Base-by-base conservation (phyloP, 495 filamentous ascomycete species). In the Hypoxylon intermedium region DNA sequence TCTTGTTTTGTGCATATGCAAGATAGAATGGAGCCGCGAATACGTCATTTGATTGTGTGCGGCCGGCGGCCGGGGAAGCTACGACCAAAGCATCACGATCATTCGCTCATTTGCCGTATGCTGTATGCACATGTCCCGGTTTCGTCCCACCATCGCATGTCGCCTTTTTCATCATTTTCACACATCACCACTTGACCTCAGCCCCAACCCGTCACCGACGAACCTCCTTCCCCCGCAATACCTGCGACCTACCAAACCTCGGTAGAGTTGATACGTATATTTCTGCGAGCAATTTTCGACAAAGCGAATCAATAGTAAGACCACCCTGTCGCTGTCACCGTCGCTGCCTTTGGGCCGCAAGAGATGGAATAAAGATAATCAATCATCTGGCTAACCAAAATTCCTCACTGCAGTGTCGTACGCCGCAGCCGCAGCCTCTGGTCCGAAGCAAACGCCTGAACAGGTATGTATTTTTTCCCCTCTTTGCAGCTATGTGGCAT, bases 341-440 rank as follows among this genome's bases (percentile, higher is more conserved):
- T 24, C 36, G 15, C 41, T 26, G 1, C n/a, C 7, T 44, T 11
- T 24, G 21, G 21, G 12, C 9, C 12, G 9, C 0, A 6, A 21
- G 11, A 28, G 2, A n/a, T 24, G n/a, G 33, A 24, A 37, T 18
- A 37, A 5, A 20, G 19, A 49, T 7, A 33, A 55, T 47, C 13
- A 33, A 55, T 47, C 41, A 50, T 62, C 33, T 52, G 23, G 49
- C 48, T 53, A 42, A 60, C 34, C 12, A 9, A 5, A 48, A 40
- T 40, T 20, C 23, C 34, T 9, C 6, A 20, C 23, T 15, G 41
- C 26, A 76, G 90, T 91, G 88, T 92, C 89, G 46, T 93, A 93
- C 79, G 89, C 90, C 67, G 82, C 88, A 58, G 82, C 83, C 62
- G 88, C 88, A 49, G 84, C 88, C 33, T 87, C 84, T 62, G 89